These are phyloP conservation scores for Cavenderia fasciculata DNA, from an alignment of 78 protist genomes.

Conservation along the genomic window DNA sequence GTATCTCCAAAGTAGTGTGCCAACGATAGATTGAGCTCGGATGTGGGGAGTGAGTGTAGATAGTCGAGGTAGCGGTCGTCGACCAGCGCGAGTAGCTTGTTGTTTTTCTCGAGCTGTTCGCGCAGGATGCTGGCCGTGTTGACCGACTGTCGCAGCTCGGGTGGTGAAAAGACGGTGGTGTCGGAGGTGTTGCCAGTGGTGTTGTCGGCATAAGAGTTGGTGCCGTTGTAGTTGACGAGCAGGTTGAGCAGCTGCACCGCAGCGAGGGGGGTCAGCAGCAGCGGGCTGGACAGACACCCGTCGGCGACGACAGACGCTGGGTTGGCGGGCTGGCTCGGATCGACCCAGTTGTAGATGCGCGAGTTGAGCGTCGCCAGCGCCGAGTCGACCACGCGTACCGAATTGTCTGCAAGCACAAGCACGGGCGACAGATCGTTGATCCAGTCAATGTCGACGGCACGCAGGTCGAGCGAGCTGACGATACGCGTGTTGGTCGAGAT, in stretches of 20 bases:
- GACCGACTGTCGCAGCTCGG: too few relatives aligned
- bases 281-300: conserved; percentile 37
- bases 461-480: conserved; percentile 10
- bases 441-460: conserved; percentile 71
- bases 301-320: background rate
- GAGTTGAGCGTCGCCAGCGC: conserved; percentile 30
- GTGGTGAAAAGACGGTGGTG: too few relatives aligned
- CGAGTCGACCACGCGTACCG: conserved; percentile 30
- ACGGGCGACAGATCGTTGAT: conserved; percentile 26
- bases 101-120: conserved; percentile 36
- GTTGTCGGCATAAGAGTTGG: background rate
- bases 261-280: conserved; percentile 27
- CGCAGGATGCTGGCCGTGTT: background rate
- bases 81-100: conserved; percentile 1
- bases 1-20: conserved; percentile 73
- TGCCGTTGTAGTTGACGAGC: background rate
- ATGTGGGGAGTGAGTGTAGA: background rate
- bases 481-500: background rate
- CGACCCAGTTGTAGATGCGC: background rate
- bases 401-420: conserved; percentile 18
- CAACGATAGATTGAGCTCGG: conserved; percentile 19
- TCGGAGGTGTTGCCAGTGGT: background rate
- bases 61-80: conserved; percentile 1
- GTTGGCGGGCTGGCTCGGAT: background rate
- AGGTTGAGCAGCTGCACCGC: conserved; percentile 12